phyloP scores from a whole-genome alignment of 108 stramenopile species.

The Fragilariopsis cylindrus region DNA sequence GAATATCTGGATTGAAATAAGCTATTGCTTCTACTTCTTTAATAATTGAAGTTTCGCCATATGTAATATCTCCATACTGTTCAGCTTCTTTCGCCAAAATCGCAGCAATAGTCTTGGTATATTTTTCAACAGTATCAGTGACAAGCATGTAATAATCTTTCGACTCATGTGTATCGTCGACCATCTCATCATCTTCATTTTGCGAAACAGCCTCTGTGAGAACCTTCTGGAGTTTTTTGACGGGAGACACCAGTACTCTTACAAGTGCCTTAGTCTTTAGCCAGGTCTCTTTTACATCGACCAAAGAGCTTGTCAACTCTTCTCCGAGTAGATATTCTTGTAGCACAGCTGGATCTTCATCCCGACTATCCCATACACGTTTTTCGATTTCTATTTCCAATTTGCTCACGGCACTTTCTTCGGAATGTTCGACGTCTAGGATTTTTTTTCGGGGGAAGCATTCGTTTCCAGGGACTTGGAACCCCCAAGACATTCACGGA shows the following conservation, averaged over 20 bases:
- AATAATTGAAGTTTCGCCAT: slow-evolving; percentile 51
- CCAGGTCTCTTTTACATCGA: slow-evolving; percentile 20
- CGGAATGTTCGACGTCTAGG: not conserved
- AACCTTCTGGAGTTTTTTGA: slow-evolving; percentile 16
- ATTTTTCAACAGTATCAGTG: slow-evolving; percentile 41
- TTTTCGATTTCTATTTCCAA: slow-evolving; percentile 49
- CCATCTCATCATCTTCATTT: slow-evolving; percentile 33
- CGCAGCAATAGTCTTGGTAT: slow-evolving; percentile 47
- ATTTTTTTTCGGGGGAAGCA: slow-evolving; percentile 10
- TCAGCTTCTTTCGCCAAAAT: slow-evolving; percentile 60
- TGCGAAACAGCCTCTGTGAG: slow-evolving; percentile 15
- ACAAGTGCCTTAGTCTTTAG: slow-evolving; percentile 18
- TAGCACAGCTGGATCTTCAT: slow-evolving; percentile 52
- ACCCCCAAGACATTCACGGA: slow-evolving; percentile 23
- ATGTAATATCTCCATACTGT: slow-evolving; percentile 40
- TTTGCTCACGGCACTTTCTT: slow-evolving; percentile 15
- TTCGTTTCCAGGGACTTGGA: slow-evolving; percentile 22
- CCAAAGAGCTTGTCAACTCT: slow-evolving; percentile 48
- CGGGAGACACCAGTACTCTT: slow-evolving; percentile 20
- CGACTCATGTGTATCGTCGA: slow-evolving; percentile 43
- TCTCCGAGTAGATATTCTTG: slow-evolving; percentile 58
- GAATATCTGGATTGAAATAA: slow-evolving; percentile 31
- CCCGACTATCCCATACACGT: slow-evolving; percentile 57
- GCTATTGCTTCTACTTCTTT: slow-evolving; percentile 31
- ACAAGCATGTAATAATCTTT: slow-evolving; percentile 43